Conservation (phyloP, 495 filamentous ascomycete genomes). For the Xylaria cubensis region DNA sequence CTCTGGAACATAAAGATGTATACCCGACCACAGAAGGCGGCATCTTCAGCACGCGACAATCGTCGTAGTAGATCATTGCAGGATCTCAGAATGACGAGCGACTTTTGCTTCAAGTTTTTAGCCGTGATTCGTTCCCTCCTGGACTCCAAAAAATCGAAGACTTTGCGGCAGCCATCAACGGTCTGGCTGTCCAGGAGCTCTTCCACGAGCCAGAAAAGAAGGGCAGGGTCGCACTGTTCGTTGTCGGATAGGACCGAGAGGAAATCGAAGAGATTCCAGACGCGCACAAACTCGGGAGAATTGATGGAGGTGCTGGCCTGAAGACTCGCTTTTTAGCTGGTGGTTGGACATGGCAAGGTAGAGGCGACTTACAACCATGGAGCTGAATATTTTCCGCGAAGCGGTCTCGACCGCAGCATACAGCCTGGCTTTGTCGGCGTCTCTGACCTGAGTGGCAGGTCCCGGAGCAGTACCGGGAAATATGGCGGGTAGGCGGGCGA, state of each 20-base stretch:
- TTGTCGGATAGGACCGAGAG: slow-evolving; percentile 83
- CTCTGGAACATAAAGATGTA: slow-evolving; percentile 98
- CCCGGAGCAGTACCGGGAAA: slow-evolving; percentile 34
- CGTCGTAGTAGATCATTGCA: slow-evolving; percentile 95
- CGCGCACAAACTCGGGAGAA: slow-evolving; percentile 73
- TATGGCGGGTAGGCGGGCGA: slow-evolving; percentile 48
- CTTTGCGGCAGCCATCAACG: slow-evolving; percentile 83
- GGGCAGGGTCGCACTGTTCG: slow-evolving; percentile 81
- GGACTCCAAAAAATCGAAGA: slow-evolving; percentile 95
- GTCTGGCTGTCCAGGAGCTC: slow-evolving; percentile 96
- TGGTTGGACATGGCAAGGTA: slow-evolving; percentile 12
- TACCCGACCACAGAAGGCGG: slow-evolving; percentile 94
- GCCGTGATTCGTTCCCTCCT: slow-evolving; percentile 84
- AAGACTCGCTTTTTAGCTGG: slow-evolving; percentile 14
- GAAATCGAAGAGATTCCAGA: slow-evolving; percentile 95
- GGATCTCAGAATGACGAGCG: slow-evolving; percentile 82
- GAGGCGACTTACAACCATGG: slow-evolving; percentile 65
- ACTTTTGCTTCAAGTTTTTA: slow-evolving; percentile 85
- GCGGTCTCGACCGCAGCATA: slow-evolving; percentile 78
- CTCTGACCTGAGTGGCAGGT: slow-evolving; percentile 33
- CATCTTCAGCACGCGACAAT: slow-evolving; percentile 91
- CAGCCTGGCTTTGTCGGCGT: slow-evolving; percentile 51
- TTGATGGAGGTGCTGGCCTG: slow-evolving; percentile 75
- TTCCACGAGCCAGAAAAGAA: slow-evolving; percentile 90
- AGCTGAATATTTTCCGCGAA: slow-evolving; percentile 77